Evolutionary conservation across 495 filamentous ascomycete species (phyloP).

Genomic region (Immersiella caudata): DNA sequence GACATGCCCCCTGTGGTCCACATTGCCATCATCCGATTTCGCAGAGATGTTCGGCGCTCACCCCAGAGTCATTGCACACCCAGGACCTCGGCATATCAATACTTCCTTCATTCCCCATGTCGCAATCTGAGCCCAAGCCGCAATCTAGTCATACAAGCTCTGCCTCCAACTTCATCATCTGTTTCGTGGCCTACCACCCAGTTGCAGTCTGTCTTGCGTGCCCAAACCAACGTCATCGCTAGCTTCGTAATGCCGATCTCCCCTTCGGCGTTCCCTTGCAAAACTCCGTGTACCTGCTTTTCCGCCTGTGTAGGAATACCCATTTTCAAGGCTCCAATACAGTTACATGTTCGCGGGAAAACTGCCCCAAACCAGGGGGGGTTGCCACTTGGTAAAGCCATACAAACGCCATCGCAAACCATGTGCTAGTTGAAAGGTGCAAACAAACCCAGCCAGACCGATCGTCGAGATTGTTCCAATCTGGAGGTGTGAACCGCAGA

Average conservation of each 20-base stretch:
- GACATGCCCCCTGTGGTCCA: background rate
- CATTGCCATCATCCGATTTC: background rate
- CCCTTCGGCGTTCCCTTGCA: constrained; percentile 1
- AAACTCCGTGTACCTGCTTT: constrained; percentile 10
- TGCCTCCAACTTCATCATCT: background rate
- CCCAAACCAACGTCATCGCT: background rate
- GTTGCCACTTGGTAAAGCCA: background rate
- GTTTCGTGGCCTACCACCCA: background rate
- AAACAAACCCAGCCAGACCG: background rate
- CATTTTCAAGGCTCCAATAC: constrained; percentile 13
- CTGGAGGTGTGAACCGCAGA: constrained; percentile 11
- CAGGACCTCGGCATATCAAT: background rate
- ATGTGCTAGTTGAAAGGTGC: background rate
- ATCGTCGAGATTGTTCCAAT: constrained; percentile 8
- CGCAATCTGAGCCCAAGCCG: background rate
- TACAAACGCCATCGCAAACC: constrained; percentile 3
- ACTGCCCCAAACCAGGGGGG: background rate
- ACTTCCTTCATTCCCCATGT: background rate
- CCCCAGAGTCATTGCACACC: background rate
- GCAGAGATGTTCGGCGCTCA: background rate
- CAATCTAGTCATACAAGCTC: constrained; percentile 9
- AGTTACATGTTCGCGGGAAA: constrained; percentile 15
- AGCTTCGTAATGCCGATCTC: background rate
- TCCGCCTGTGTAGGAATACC: background rate
- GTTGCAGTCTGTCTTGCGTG: constrained; percentile 3